A percentile compares a stretch with the other conserved stretches of the same genome.
phyloP scores from a whole-genome alignment of 73 alveolate genomes.

The Tetrahymena thermophila region DNA sequence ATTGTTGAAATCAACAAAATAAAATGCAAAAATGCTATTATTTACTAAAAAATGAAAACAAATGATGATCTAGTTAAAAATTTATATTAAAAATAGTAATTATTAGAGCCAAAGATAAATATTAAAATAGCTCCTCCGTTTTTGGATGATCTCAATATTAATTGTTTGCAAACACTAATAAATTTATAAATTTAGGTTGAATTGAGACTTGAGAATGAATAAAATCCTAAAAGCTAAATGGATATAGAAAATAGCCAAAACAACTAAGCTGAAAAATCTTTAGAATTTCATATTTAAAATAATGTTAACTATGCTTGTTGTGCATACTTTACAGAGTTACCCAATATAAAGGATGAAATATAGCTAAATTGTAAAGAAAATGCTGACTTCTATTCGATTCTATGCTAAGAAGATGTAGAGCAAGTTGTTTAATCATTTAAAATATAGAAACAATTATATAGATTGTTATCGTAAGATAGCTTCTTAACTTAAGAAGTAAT shows the following conservation, averaged over 20 bases:
- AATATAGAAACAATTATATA: background rate
- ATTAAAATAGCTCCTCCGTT: too few species aligned
- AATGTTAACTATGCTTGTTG: background rate
- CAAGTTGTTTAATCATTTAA: background rate
- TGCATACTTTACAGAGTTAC: background rate
- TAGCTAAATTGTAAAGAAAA: background rate
- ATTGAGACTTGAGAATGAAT: background rate
- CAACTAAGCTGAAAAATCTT: background rate
- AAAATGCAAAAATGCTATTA: background rate
- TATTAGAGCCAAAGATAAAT: background rate
- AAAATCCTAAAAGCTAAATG: background rate
- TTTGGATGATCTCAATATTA: background rate
- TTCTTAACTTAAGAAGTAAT: background rate
- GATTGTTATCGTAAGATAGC: background rate
- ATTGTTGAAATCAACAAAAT: background rate
- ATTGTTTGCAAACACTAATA: background rate
- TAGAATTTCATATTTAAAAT: background rate
- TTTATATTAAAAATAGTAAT: background rate
- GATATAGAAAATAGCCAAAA: background rate
- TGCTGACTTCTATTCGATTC: background rate
- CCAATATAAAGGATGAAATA: background rate
- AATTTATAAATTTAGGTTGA: background rate
- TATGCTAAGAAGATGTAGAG: background rate
- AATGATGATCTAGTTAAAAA: background rate
- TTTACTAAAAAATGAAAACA: background rate